phyloP scores from a whole-genome alignment of 768 basidiomycete species.

The Amanita muscaria region DNA sequence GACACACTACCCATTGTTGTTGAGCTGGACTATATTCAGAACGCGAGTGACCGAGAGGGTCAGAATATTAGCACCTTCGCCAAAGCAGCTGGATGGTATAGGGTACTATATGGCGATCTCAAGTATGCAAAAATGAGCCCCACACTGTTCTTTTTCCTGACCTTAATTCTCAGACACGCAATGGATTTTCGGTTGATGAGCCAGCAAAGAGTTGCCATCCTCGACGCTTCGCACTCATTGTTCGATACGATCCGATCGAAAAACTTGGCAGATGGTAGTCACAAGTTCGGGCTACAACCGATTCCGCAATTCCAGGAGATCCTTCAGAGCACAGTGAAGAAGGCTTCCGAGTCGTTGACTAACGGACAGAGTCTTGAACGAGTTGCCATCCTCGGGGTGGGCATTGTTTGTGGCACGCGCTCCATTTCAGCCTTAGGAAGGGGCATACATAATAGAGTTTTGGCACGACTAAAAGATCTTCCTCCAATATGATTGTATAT shows the following conservation, averaged over 20 bases:
- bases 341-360: constrained; percentile 13
- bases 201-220: constrained; percentile 52
- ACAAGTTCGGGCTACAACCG: constrained; percentile 32
- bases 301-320: constrained; percentile 53
- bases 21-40: constrained; percentile 52
- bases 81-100: constrained; percentile 78
- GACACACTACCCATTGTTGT: constrained; percentile 72
- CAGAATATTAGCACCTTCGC: constrained; percentile 55
- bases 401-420: constrained; percentile 48
- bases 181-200: constrained; percentile 74
- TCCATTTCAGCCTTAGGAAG: constrained; percentile 39
- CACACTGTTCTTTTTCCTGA: constrained; percentile 3
- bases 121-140: constrained; percentile 32
- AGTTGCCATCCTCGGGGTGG: constrained; percentile 51
- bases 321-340: constrained; percentile 40
- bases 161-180: constrained; percentile 43
- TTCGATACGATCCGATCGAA: constrained; percentile 23
- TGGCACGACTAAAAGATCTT: constrained; percentile 18
- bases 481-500: not conserved
- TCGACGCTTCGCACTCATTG: constrained; percentile 67
- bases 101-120: constrained; percentile 61
- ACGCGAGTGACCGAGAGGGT: constrained; percentile 24
- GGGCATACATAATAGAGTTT: constrained; percentile 41
- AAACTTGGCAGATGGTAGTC: constrained; percentile 18
- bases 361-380: constrained; percentile 20